Percentiles rank a stretch among this genome's conserved stretches.
phyloP scores from a whole-genome alignment of 192 early-diverging fungal species.

The Umbelopsis sp. region DNA sequence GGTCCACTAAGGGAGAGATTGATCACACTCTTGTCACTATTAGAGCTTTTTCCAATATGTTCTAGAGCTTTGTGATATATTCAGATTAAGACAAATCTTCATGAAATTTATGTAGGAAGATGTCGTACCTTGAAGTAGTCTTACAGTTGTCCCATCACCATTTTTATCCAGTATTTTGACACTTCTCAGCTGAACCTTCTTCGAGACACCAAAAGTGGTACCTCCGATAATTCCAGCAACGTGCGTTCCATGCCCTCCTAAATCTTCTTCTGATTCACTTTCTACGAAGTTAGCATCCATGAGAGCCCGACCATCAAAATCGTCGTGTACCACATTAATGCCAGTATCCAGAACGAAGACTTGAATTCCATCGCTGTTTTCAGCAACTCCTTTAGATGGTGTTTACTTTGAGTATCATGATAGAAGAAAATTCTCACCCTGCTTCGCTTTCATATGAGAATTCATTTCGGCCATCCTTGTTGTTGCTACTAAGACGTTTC shows the following conservation, averaged over 20 bases:
- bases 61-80: conserved; percentile 32
- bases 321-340: conserved; percentile 39
- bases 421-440: not conserved
- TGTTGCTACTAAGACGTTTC: conserved; percentile 25
- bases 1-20: conserved; percentile 62
- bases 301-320: conserved; percentile 54
- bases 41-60: not conserved
- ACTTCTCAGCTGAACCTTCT: conserved; percentile 52
- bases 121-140: conserved; percentile 46
- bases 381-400: not conserved
- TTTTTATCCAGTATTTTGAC: conserved; percentile 54
- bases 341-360: conserved; percentile 58
- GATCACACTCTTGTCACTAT: conserved; percentile 39
- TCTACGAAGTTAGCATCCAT: conserved; percentile 45
- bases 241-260: conserved; percentile 60
- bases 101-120: not conserved
- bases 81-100: conserved; percentile 21
- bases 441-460: not conserved
- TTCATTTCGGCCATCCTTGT: conserved; percentile 19
- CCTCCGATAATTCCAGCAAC: conserved; percentile 56
- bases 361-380: conserved; percentile 32
- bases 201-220: conserved; percentile 63
- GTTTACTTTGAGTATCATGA: not conserved
- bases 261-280: conserved; percentile 37
- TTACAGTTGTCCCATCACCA: conserved; percentile 48